Conservation (phyloP, 2,329 filamentous ascomycete species). For the Dactylellina parvicollis region DNA sequence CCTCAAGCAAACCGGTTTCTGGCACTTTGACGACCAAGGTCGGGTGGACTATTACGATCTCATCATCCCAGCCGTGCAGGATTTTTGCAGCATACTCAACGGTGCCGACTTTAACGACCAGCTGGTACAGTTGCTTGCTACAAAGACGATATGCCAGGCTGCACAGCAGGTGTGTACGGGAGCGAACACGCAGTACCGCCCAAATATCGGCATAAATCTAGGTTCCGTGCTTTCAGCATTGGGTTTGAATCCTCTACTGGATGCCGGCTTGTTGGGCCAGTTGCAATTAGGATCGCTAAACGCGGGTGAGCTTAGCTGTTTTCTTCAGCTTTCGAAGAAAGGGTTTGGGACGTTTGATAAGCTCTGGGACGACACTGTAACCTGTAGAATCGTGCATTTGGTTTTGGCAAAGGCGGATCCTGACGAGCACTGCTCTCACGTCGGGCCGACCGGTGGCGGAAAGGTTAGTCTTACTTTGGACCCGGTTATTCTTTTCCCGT, state of each 20-base stretch:
- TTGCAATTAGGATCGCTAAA: constrained; percentile 16
- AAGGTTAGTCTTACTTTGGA: constrained; percentile 37
- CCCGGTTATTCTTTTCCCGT: no score
- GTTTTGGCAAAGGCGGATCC: constrained; percentile 58
- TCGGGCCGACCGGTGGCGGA: constrained; percentile 41
- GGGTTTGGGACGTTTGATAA: constrained; percentile 63
- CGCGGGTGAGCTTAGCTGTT: constrained; percentile 59
- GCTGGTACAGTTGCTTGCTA: constrained; percentile 58
- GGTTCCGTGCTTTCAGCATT: neutral
- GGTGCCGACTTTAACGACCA: constrained; percentile 58
- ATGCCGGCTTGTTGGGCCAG: constrained; percentile 4
- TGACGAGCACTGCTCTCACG: constrained; percentile 40
- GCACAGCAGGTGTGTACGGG: constrained; percentile 61
- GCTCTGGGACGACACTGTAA: constrained; percentile 63
- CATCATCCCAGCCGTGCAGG: constrained; percentile 62
- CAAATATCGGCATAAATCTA: constrained; percentile 7
- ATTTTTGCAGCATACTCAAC: constrained; percentile 59
- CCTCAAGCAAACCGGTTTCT: constrained; percentile 64
- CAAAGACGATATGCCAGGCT: constrained; percentile 59
- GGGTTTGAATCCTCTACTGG: constrained; percentile 8
- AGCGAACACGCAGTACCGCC: constrained; percentile 60
- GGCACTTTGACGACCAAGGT: constrained; percentile 64
- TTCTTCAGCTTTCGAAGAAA: constrained; percentile 59
- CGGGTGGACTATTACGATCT: constrained; percentile 63
- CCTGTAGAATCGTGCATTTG: constrained; percentile 63